Base-by-base conservation (phyloP, 73 alveolate species). In the Paramecium pentaurelia region DNA sequence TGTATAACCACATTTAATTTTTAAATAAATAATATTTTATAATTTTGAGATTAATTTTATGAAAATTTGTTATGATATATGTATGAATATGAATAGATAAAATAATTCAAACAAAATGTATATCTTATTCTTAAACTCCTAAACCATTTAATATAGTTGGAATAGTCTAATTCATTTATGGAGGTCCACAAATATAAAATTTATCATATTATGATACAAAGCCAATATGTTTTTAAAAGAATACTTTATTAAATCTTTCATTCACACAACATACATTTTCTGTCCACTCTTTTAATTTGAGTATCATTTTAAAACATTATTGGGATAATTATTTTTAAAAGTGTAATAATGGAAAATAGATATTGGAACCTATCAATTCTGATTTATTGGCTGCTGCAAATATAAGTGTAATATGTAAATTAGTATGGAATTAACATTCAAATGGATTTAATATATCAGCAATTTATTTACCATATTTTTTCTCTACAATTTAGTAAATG, bases 151-250 rank as follows among this genome's bases (percentile, higher is more conserved):
- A 20, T 3, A 75, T 42, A 8, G 1, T 16, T 1, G 88, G 88
- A 34, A 75, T 42, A 1, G 58, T 36, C 58, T 25, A 18, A 36
- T 36, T 36, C 88, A 75, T 75, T 1, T 25, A 25, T 14, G 88
- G 88, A 11, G 88, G 88, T 4, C 88, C 88, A 75, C 88, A 75
- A 16, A 75, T 75, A 22, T 30, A 38, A 20, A 75, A 75, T 75
- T 42, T 75, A 1, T 30, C 37, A 20, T 75, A 75, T 30, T 42
- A 25, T 20, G 58, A 75, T n/a, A 36, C 18, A 38, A 22, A 22
- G 4, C 60, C 60, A 9, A 75, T 22, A 75, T 38, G 38, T 20
- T 75, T 75, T 75, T 36, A 30, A 16, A 75, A 75, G 28, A 75
- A 75, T 8, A 22, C 88, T 10, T 36, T 38, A 36, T 75, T 42